phyloP scores from a whole-genome alignment of 495 filamentous ascomycete species.

The Tuber brumale region DNA sequence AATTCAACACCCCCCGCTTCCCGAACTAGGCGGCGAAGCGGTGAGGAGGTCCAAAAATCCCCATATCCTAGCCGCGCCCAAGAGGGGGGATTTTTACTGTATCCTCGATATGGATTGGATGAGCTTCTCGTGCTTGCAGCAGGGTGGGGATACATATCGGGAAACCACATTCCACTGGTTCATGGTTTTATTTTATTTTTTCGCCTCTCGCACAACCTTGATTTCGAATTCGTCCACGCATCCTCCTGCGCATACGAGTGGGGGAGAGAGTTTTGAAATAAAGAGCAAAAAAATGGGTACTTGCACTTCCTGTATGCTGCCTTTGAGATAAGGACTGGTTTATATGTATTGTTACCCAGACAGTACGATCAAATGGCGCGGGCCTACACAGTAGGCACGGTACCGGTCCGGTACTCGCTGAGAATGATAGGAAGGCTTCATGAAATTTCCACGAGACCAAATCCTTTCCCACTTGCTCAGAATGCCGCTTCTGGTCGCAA shows the following conservation, averaged over 20 bases:
- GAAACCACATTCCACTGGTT: not conserved
- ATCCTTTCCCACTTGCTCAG: not conserved
- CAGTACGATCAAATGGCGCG: not conserved
- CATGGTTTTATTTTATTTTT: not conserved
- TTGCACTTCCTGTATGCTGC: not conserved
- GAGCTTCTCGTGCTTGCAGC: not conserved
- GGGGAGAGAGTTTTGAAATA: not conserved
- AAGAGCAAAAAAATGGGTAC: not conserved
- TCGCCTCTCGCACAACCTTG: not conserved
- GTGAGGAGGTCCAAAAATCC: not conserved
- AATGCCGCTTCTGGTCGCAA: not conserved
- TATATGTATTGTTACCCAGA: not conserved
- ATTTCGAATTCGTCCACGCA: not conserved
- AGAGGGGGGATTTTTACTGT: not conserved
- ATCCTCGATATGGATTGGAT: not conserved
- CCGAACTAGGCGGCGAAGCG: slow-evolving; percentile 4
- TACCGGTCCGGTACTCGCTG: not conserved
- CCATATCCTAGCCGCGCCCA: not conserved
- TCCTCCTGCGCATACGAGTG: not conserved
- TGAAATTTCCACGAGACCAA: not conserved
- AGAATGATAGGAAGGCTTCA: not conserved
- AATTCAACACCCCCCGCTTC: slow-evolving; percentile 18
- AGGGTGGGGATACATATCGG: not conserved
- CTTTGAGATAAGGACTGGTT: not conserved
- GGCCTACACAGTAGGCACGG: not conserved